Conservation (phyloP, 208 protist genomes). For the Porcisia deanei region DNA sequence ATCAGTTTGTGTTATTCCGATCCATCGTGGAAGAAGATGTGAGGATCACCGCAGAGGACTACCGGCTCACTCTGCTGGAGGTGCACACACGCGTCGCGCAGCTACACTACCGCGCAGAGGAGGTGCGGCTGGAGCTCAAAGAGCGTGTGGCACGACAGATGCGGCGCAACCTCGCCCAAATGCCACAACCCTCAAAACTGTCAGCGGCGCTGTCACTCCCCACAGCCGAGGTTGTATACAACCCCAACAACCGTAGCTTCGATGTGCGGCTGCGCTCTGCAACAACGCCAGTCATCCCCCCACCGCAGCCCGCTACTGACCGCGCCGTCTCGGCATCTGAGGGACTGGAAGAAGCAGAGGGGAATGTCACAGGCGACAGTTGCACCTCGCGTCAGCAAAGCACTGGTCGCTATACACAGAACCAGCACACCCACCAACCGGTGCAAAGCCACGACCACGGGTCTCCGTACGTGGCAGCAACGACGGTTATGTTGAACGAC, state of each 20-base stretch:
- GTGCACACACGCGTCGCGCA: slow-evolving; percentile 67
- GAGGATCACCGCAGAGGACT: slow-evolving; percentile 52
- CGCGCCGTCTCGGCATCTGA: neutral
- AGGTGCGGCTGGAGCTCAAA: slow-evolving; percentile 31
- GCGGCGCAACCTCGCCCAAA: neutral
- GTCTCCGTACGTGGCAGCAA: slow-evolving; percentile 2
- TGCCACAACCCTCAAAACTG: neutral
- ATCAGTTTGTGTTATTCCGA: slow-evolving; percentile 62
- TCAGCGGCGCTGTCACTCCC: neutral
- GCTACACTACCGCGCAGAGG: slow-evolving; percentile 59
- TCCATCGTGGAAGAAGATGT: slow-evolving; percentile 84
- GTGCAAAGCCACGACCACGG: neutral
- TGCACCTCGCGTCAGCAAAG: neutral
- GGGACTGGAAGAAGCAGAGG: neutral
- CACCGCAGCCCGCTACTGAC: neutral
- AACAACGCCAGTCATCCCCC: neutral
- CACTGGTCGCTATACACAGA: neutral
- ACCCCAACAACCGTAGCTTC: slow-evolving; percentile 28
- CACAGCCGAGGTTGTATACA: slow-evolving; percentile 19
- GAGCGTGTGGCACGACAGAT: slow-evolving; percentile 15
- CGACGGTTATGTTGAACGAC: slow-evolving; percentile 17
- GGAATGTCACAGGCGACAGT: neutral
- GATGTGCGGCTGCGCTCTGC: slow-evolving; percentile 20
- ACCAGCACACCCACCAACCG: neutral
- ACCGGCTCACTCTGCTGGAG: slow-evolving; percentile 70